Base-by-base conservation (phyloP, 179 eudicot genomes). In the Silene noctiflora region DNA sequence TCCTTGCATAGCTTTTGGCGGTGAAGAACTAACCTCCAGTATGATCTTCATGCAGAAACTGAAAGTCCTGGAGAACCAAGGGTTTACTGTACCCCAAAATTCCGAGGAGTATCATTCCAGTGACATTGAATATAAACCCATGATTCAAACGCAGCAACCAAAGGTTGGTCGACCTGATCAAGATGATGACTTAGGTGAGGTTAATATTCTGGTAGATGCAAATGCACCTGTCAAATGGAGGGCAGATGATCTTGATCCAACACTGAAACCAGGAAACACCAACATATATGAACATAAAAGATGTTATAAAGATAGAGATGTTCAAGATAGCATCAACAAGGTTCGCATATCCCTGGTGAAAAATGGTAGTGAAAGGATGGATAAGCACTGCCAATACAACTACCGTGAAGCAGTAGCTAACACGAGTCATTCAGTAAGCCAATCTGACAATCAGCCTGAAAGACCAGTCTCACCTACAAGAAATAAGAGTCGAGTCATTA, bases 401-500 rank as follows among this genome's bases (percentile, higher is more conserved):
- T 67, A 25, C 42, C 20, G 29, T 44, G 67, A 67, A 35, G 81
- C 75, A 42, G 73, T 17, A 35, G 22, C 75, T 11, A 39, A 75
- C 25, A 69, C 25, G 75, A 39, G 48, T 31, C 66, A 75, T 66
- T 66, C 82, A n/a, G 75, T 53, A 16, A 53, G 80, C 63, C 55
- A 72, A 74, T 80, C 72, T n/a, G 76, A 71, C 65, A 22, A 73
- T 73, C 74, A 67, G 21, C 62, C 73, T 44, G 84, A 56, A 20
- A 64, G 53, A 44, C 74, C 84, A 58, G 31, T 51, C 35, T 42
- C 60, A 59, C 62, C 75, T 73, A 55, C 66, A 29, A 74, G 60
- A 9, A 83, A 74, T 76, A 91, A 81, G 78, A 75, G 55, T 29
- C 82, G 99, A 84, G 91, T 95, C 83, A 93, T 89, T 67, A 87